Conservation (phyloP, 768 basidiomycete species). For the Strobilomyces dryophilus region DNA sequence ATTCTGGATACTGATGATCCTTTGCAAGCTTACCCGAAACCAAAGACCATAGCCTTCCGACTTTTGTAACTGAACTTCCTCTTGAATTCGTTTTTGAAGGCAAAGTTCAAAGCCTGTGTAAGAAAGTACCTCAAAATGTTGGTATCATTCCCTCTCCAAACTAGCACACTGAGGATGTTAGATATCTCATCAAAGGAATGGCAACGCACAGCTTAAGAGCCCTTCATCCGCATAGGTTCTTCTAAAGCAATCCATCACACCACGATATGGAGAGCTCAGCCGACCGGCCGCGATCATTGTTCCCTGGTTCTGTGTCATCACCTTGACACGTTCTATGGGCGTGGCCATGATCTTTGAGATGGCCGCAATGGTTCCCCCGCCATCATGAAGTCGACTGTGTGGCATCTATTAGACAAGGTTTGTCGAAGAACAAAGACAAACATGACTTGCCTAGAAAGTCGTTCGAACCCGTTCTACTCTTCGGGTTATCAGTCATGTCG, state of each 20-base stretch:
- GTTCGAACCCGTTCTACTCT: constrained; percentile 1
- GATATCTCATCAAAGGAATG: background rate
- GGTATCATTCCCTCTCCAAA: constrained; percentile 44
- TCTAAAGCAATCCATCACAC: constrained; percentile 34
- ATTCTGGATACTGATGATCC: background rate
- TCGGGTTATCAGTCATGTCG: constrained; percentile 8
- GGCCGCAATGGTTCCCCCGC: constrained; percentile 32
- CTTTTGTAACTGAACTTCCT: constrained; percentile 34
- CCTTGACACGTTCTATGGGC: constrained; percentile 39
- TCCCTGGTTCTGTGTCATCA: constrained; percentile 39
- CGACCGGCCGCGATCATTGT: constrained; percentile 35
- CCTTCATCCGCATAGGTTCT: constrained; percentile 36
- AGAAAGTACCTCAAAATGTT: constrained; percentile 45
- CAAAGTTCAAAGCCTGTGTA: constrained; percentile 44
- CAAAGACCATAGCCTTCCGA: constrained; percentile 35
- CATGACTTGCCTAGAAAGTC: constrained; percentile 17
- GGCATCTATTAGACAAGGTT: constrained; percentile 1
- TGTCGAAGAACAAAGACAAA: background rate
- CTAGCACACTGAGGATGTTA: constrained; percentile 17
- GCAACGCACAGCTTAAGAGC: constrained; percentile 31
- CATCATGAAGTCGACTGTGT: constrained; percentile 35
- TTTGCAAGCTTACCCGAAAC: constrained; percentile 26
- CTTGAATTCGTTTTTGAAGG: constrained; percentile 45
- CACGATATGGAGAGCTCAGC: constrained; percentile 34
- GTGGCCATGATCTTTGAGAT: constrained; percentile 39